phyloP scores from a whole-genome alignment of 805 yeast species.

The Spathaspora gorwiae region DNA sequence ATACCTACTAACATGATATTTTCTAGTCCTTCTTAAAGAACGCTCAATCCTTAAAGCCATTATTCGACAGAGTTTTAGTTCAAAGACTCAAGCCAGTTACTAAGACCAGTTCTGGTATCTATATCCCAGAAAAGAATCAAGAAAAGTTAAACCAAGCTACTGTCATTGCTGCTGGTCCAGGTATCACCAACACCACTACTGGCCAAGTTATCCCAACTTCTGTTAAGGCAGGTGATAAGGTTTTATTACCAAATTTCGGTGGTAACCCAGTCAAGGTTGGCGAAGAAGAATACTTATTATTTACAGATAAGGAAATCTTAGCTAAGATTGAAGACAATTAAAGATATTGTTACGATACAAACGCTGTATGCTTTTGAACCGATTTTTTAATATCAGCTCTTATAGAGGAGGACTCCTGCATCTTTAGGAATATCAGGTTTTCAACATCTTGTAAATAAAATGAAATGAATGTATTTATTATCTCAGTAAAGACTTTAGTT shows the following conservation, averaged over 20 bases:
- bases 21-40: conserved; percentile 60
- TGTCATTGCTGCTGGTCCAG: conserved; percentile 95
- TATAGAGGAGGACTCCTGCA: too few species aligned
- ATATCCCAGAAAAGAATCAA: conserved; percentile 93
- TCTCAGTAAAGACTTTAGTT: too few species aligned
- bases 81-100: conserved; percentile 91
- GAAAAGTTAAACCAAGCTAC: conserved; percentile 90
- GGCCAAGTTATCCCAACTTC: conserved; percentile 71
- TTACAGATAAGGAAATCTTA: conserved; percentile 91
- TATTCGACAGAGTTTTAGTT: conserved; percentile 92
- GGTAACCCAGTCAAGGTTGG: conserved; percentile 87
- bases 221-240: conserved; percentile 88
- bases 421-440: too few species aligned
- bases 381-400: too few species aligned
- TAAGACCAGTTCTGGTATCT: conserved; percentile 88
- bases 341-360: too few species aligned
- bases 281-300: conserved; percentile 74
- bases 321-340: conserved; percentile 66
- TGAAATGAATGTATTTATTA: too few species aligned
- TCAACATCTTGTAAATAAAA: too few species aligned
- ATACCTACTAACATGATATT: conserved; percentile 8
- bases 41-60: conserved; percentile 84
- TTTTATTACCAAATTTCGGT: conserved; percentile 90
- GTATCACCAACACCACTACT: conserved; percentile 61
- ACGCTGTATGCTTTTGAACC: too few species aligned